Base-by-base conservation (phyloP, 2,329 filamentous ascomycete species). In the Plectosphaerella sp. region DNA sequence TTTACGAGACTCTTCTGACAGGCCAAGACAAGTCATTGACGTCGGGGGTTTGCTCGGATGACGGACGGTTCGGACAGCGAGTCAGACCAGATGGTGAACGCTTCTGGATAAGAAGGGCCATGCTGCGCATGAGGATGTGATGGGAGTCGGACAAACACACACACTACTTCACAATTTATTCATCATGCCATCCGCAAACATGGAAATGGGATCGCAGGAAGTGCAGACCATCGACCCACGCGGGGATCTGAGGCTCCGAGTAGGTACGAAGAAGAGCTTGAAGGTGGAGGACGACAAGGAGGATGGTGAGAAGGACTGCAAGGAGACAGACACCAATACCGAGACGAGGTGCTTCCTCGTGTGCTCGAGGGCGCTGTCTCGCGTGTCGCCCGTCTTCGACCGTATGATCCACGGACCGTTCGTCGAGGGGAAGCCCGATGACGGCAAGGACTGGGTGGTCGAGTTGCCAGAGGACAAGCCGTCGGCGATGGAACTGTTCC, bases 381-480 rank as follows among this genome's bases (percentile, higher is more conserved):
- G 65, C 8, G 58, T 56, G 3, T 67, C 63, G 2, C 52, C 59
- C 0, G 63, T 66, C 2, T 64, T 66, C 47, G 62, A 59, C 11
- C 54, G 57, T 1, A 64, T 67, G 65, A 55, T 67, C 0, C 60
- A 60, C 37, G 62, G 64, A 5, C 48, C 57, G 15, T 66, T 66
- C 37, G 50, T 53, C 7, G 63, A 67, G 45, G 58, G 60, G 25
- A 56, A 54, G 41, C 51, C 46, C 9, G 46, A n/a, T 6, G 47
- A 9, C 1, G 50, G 45, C 6, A 42, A 50, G 12, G 52, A 59
- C 2, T 68, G 66, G 65, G 51, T 51, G 1, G 60, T 67, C 8
- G 57, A 59, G 1, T 56, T 71, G 0, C 66, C 67, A 0, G 62
- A 67, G 3, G 67, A 71, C 43, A 59, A 64, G 10, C 62, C 61